Evolutionary conservation across 352 stramenopile species (phyloP).

Genomic region (Globisporangium middletonii): DNA sequence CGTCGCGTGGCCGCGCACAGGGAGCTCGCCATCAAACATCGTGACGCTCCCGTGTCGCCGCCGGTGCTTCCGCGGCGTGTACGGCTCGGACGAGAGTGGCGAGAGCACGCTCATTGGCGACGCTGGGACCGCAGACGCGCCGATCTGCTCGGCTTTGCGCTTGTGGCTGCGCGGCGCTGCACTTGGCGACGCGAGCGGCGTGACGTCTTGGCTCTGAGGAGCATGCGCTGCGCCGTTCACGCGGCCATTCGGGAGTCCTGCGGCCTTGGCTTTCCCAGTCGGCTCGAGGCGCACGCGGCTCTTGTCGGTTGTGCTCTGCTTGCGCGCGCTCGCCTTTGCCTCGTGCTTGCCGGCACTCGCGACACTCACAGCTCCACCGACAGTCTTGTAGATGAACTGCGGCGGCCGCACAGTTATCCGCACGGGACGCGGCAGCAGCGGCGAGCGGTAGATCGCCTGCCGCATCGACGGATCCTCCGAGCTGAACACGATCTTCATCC

Average conservation of each 20-base stretch:
- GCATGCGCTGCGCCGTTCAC: background rate
- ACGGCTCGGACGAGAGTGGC: slow-evolving; percentile 6
- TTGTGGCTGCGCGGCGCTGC: slow-evolving; percentile 4
- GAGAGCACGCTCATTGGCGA: slow-evolving; percentile 7
- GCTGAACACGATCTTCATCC: slow-evolving; percentile 80
- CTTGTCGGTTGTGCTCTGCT: background rate
- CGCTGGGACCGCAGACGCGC: background rate
- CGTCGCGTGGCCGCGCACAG: background rate
- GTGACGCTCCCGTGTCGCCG: slow-evolving; percentile 24
- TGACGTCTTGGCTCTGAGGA: background rate
- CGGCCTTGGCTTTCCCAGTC: background rate
- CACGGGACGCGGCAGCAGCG: slow-evolving; percentile 47
- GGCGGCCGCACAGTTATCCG: slow-evolving; percentile 53
- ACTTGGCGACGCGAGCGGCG: background rate
- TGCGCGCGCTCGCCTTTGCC: slow-evolving; percentile 1
- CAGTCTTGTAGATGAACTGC: slow-evolving; percentile 28
- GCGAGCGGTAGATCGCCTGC: slow-evolving; percentile 20
- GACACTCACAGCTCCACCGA: slow-evolving; percentile 5
- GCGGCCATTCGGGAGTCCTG: background rate
- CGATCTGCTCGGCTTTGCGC: slow-evolving; percentile 7
- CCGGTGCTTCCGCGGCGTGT: slow-evolving; percentile 36
- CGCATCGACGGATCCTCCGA: slow-evolving; percentile 21
- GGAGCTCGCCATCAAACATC: slow-evolving; percentile 10
- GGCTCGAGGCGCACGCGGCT: background rate
- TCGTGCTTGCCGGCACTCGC: slow-evolving; percentile 6